Conservation (phyloP, 805 yeast species). For the Candida awuae region DNA sequence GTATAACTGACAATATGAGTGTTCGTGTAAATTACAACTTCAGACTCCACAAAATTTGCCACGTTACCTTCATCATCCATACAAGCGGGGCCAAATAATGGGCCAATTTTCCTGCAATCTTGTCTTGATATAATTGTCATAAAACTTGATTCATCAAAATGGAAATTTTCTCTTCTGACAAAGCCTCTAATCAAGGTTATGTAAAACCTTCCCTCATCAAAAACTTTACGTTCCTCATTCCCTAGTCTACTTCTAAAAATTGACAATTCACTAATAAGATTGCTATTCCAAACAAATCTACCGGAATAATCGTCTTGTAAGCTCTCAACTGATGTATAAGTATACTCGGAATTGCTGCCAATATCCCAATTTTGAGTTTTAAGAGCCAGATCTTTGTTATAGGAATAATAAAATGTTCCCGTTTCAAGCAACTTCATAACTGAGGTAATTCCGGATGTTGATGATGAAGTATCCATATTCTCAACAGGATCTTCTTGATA, state of each 20-base stretch:
- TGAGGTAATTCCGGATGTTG: conserved; percentile 17
- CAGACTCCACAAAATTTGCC: conserved; percentile 51
- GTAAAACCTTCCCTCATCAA: conserved; percentile 41
- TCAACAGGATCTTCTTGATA: conserved; percentile 6
- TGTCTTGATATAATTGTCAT: conserved; percentile 47
- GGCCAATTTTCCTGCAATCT: conserved; percentile 38
- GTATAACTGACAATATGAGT: conserved; percentile 35
- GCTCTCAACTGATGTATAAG: conserved; percentile 13
- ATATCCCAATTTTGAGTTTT: conserved; percentile 39
- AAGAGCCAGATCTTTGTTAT: conserved; percentile 38
- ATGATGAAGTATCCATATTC: conserved; percentile 7
- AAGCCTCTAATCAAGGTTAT: conserved; percentile 44
- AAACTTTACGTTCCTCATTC: conserved; percentile 31
- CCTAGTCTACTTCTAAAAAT: conserved; percentile 39
- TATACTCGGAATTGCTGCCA: neutral
- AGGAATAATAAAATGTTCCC: conserved; percentile 43
- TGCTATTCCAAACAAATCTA: conserved; percentile 45
- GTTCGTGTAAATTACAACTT: conserved; percentile 34
- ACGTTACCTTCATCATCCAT: conserved; percentile 53
- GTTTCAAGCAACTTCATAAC: conserved; percentile 36
- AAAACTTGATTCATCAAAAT: conserved; percentile 18
- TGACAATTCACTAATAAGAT: conserved; percentile 37
- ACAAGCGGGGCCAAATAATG: conserved; percentile 49
- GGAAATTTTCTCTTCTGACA: conserved; percentile 31
- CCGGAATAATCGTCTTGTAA: conserved; percentile 34